These are phyloP conservation scores for Phytophthora crassamura DNA, from an alignment of 352 stramenopile genomes.

Conservation along the genomic window DNA sequence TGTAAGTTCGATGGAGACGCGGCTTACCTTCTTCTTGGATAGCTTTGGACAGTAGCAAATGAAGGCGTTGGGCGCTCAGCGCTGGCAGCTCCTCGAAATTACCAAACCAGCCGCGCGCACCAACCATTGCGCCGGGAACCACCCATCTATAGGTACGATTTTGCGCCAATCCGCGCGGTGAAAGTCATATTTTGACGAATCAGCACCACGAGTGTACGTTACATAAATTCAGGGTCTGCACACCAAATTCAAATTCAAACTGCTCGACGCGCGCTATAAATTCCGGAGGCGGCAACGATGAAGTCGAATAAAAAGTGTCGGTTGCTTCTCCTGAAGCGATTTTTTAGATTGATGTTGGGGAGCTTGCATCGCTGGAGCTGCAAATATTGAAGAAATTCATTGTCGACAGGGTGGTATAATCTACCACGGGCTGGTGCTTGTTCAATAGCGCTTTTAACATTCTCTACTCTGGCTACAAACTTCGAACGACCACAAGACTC, in stretches of 20 bases:
- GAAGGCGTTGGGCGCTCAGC: constrained; percentile 32
- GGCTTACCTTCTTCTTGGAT: constrained; percentile 84
- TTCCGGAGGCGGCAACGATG: too few relatives aligned
- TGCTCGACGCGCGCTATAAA: too few relatives aligned
- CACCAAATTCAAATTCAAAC: not conserved
- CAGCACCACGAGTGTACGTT: not conserved
- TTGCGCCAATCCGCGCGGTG: constrained; percentile 29
- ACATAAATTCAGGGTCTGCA: not conserved
- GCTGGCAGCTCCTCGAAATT: constrained; percentile 42
- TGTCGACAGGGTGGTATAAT: too few relatives aligned
- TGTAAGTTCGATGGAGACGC: constrained; percentile 8
- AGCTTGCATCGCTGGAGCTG: too few relatives aligned
- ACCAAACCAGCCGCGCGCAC: constrained; percentile 42
- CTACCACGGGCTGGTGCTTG: too few relatives aligned
- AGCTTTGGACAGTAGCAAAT: constrained; percentile 91
- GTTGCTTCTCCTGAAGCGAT: too few relatives aligned
- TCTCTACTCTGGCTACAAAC: too few relatives aligned
- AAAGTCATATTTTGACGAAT: constrained; percentile 26
- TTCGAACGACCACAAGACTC: too few relatives aligned
- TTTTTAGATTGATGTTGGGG: too few relatives aligned
- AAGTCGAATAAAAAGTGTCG: too few relatives aligned
- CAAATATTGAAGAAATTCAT: too few relatives aligned
- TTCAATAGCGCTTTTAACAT: too few relatives aligned
- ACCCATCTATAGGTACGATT: constrained; percentile 42
- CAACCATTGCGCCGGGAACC: constrained; percentile 63